These are phyloP conservation scores for Penstemon eatonii DNA, from an alignment of 257 asterid genomes.

Conservation along the genomic window DNA sequence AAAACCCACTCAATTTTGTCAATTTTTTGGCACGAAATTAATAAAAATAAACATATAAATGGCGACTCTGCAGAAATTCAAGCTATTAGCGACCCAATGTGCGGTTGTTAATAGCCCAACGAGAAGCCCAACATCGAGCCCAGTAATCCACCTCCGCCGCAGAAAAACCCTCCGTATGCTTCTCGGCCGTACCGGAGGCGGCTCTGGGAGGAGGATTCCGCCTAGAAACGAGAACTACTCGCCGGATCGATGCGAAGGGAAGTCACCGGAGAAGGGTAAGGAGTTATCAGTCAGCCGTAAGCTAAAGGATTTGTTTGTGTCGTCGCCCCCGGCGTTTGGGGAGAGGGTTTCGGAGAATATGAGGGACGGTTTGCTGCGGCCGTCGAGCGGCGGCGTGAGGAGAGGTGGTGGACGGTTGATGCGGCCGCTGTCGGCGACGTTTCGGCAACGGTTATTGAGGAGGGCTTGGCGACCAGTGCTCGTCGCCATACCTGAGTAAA, in stretches of 20 bases:
- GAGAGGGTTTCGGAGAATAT: conserved; percentile 37
- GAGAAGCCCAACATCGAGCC: conserved; percentile 75
- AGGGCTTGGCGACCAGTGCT: conserved; percentile 71
- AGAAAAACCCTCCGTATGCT: conserved; percentile 83
- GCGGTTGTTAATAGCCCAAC: conserved; percentile 85
- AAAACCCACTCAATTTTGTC: conserved; percentile 1
- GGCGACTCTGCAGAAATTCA: conserved; percentile 81
- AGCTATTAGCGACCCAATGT: conserved; percentile 78
- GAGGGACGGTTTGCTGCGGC: conserved; percentile 16
- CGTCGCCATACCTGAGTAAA: conserved; percentile 55
- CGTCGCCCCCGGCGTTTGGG: conserved; percentile 65
- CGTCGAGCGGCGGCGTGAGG: conserved; percentile 23
- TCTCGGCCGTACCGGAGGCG: conserved; percentile 54
- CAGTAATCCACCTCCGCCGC: conserved; percentile 84
- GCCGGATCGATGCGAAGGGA: conserved; percentile 26
- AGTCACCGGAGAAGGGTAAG: conserved; percentile 32
- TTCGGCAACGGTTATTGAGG: conserved; percentile 58
- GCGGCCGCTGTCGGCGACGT: conserved; percentile 56
- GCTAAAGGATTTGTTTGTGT: conserved; percentile 60
- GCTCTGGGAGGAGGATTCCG: conserved; percentile 32
- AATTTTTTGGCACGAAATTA: background rate
- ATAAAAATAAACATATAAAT: conserved; percentile 29
- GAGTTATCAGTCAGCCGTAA: conserved; percentile 33
- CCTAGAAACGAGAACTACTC: conserved; percentile 28
- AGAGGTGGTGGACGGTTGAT: conserved; percentile 35